Conservation (phyloP, 305 asterid species). For the Solanum hybrid region DNA sequence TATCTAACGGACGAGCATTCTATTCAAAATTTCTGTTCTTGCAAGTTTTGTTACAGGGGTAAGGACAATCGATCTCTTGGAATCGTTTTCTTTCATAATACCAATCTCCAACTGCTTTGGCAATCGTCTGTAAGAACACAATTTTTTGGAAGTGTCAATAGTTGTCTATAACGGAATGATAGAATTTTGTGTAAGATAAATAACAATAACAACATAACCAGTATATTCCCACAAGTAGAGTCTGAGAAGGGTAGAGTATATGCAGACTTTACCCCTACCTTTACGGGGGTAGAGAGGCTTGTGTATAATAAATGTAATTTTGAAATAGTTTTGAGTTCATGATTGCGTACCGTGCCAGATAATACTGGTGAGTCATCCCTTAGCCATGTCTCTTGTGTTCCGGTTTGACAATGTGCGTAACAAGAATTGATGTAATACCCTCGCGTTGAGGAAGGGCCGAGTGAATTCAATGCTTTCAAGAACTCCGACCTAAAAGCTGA, state of each 20-base stretch:
- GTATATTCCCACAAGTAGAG: neutral
- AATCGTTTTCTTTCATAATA: slow-evolving; percentile 50
- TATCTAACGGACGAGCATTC: slow-evolving; percentile 12
- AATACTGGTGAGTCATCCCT: slow-evolving; percentile 49
- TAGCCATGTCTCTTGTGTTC: slow-evolving; percentile 63
- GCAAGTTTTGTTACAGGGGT: slow-evolving; percentile 77
- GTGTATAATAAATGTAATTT: no score
- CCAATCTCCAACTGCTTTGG: slow-evolving; percentile 82
- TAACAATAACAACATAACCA: neutral
- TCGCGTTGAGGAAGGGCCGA: slow-evolving; percentile 47
- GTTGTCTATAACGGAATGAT: neutral
- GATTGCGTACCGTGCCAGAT: slow-evolving; percentile 37
- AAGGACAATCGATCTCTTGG: slow-evolving; percentile 63
- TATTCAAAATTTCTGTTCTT: slow-evolving; percentile 22
- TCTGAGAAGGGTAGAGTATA: neutral
- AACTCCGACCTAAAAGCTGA: slow-evolving; percentile 54
- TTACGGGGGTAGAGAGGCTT: neutral
- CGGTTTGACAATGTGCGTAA: slow-evolving; percentile 84
- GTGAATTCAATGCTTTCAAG: slow-evolving; percentile 30
- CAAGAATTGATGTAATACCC: slow-evolving; percentile 75
- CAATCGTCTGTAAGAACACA: slow-evolving; percentile 41
- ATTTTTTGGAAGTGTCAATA: neutral
- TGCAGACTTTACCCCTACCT: neutral
- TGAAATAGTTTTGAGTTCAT: neutral
- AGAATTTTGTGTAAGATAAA: neutral